Evolutionary conservation across 2,329 filamentous ascomycete genomes (phyloP).

Genomic region (Neophaeococcomyces mojaviensis): DNA sequence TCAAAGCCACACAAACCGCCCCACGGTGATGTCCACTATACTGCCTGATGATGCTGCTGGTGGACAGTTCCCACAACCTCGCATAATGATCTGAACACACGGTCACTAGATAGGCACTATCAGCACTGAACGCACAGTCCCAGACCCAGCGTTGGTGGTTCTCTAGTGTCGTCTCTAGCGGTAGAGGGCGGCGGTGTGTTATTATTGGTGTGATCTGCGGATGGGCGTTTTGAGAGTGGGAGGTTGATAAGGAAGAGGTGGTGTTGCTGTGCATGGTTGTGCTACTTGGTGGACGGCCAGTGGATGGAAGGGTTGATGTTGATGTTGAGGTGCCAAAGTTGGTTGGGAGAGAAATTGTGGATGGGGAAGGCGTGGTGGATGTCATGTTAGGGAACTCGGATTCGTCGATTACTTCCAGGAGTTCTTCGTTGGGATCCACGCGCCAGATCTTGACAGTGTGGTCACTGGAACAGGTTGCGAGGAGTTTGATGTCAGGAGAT

Average conservation of each 20-base stretch:
- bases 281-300: conserved; percentile 12
- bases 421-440: conserved; percentile 60
- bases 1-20: conserved; percentile 84
- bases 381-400: not conserved
- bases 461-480: conserved; percentile 88
- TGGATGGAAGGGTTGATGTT: conserved; percentile 6
- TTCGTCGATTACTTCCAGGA: conserved; percentile 22
- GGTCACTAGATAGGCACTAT: conserved; percentile 86
- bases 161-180: conserved; percentile 76
- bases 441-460: conserved; percentile 97
- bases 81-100: conserved; percentile 93
- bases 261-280: conserved; percentile 2
- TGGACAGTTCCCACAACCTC: conserved; percentile 78
- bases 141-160: conserved; percentile 95
- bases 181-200: conserved; percentile 43
- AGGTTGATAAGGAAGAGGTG: not conserved
- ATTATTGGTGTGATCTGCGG: conserved; percentile 13
- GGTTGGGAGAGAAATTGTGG: conserved; percentile 5
- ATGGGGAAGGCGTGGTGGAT: conserved; percentile 1
- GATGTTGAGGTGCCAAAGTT: conserved; percentile 8
- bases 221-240: not conserved
- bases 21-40: conserved; percentile 93
- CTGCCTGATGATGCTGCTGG: conserved; percentile 83
- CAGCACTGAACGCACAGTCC: conserved; percentile 92
- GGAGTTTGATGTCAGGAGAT: conserved; percentile 86